Percentiles rank a stretch among this genome's conserved stretches.
phyloP scores from a whole-genome alignment of 176 grass and related monocot species.

The Areca catechu region DNA sequence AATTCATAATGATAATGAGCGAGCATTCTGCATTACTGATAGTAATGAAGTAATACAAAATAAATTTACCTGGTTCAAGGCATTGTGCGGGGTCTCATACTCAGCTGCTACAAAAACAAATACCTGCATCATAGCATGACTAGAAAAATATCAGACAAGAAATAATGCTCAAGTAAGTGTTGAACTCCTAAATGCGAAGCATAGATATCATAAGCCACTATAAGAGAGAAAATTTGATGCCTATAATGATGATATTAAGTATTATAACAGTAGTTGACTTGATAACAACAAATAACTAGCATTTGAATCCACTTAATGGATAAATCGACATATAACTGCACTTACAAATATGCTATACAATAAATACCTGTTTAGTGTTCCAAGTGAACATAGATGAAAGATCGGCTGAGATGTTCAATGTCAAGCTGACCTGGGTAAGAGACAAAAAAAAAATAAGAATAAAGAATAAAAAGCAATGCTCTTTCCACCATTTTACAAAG shows the following conservation, averaged over 20 bases:
- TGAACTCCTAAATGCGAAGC: neutral
- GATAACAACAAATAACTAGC: neutral
- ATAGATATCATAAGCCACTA: neutral
- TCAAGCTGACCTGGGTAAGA: slow-evolving; percentile 70
- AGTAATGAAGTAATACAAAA: neutral
- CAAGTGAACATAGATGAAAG: slow-evolving; percentile 94
- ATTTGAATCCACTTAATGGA: neutral
- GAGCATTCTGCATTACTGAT: too few species aligned
- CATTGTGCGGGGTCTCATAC: slow-evolving; percentile 80
- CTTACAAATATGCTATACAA: neutral
- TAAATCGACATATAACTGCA: too few species aligned
- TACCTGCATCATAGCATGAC: slow-evolving; percentile 40
- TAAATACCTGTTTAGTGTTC: slow-evolving; percentile 94
- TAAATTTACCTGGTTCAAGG: slow-evolving; percentile 72
- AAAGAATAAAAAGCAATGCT: too few species aligned
- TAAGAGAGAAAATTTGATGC: too few species aligned
- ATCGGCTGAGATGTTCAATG: slow-evolving; percentile 86
- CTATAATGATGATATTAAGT: too few species aligned
- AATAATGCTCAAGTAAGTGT: neutral
- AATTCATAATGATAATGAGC: too few species aligned
- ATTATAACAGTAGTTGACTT: too few species aligned
- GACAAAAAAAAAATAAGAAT: too few species aligned
- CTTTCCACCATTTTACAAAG: too few species aligned
- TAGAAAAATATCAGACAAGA: neutral
- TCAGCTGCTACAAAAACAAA: slow-evolving; percentile 98